phyloP scores from a whole-genome alignment of 106 monocot genomes.

The Apostasia shenzhenica region DNA sequence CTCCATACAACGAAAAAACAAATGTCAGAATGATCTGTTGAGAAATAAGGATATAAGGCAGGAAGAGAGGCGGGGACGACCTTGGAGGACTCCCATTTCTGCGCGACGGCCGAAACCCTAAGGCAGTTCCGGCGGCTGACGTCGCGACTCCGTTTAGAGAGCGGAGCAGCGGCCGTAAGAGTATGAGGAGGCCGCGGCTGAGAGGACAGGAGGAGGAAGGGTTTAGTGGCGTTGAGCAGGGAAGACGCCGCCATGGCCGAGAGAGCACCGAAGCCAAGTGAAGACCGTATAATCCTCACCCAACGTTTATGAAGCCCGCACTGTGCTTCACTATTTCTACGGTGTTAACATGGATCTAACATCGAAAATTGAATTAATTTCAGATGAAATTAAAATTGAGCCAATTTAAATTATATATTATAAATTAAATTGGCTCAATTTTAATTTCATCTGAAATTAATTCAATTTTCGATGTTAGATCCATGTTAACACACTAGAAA shows the following conservation, averaged over 20 bases:
- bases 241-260: slow-evolving; percentile 32
- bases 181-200: slow-evolving; percentile 4
- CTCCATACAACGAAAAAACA: slow-evolving; percentile 3
- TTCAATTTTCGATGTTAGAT: no score
- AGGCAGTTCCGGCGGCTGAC: slow-evolving; percentile 20
- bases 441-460: no score
- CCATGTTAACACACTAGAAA: no score
- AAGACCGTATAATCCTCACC: no score
- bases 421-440: no score
- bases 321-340: no score
- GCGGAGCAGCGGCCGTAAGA: not conserved
- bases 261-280: not conserved
- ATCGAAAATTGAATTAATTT: no score
- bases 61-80: slow-evolving; percentile 13
- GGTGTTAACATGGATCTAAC: no score
- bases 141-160: not conserved
- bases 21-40: not conserved
- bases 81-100: slow-evolving; percentile 80
- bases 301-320: no score
- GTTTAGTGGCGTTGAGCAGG: slow-evolving; percentile 26
- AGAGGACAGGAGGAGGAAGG: slow-evolving; percentile 19
- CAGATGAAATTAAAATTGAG: no score
- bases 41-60: not conserved
- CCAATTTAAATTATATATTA: no score
- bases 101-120: slow-evolving; percentile 29